Base-by-base conservation (phyloP, 2,329 filamentous ascomycete species). In the Drechslerella stenobrocha region DNA sequence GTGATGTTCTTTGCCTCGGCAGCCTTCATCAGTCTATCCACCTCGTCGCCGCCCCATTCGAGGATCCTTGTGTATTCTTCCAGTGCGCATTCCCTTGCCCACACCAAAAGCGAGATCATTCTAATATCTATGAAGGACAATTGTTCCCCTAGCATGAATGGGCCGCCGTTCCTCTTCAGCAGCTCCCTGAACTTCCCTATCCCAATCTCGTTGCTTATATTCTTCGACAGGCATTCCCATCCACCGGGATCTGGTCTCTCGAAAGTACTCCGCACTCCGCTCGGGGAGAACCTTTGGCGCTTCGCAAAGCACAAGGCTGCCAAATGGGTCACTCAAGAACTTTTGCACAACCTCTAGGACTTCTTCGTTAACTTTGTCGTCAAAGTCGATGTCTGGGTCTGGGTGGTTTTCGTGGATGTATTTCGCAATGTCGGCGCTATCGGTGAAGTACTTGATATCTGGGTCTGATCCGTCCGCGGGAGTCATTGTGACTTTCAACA, bases 381-480 rank as follows among this genome's bases (percentile, higher is more conserved):
- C 78, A 1, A 73, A 69, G 32, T 69, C 48, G 11, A 69, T 45
- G 9, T n/a, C 3, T 32, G 57, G 64, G 2, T 74, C 60, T 0
- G 82, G 81, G 56, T 82, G 84, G 0, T 73, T 77, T 0, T 78
- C 75, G 22, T 86, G 79, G 1, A 87, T 77, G 71, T 85, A 82
- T 23, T 80, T 75, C 4, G 84, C 85, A 65, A 87, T 87, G 52
- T 87, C 84, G 72, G 86, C 85, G 1, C 83, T 83, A 75, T 87
- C 85, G 11, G 58, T 69, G 2, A 69, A 26, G 20, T 61, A 61
- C 22, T 50, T 52, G 26, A 60, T 15, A 18, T 61, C 35, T 26
- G 64, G 52, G 7, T 69, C 64, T 3, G 84, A 84, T 1, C 86
- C 57, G 0, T 77, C 51, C 0, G 74, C 63, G 3, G 72, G 72